These are phyloP conservation scores for Piper betle DNA, from an alignment of 164 flowering plant genomes.

Conservation along the genomic window DNA sequence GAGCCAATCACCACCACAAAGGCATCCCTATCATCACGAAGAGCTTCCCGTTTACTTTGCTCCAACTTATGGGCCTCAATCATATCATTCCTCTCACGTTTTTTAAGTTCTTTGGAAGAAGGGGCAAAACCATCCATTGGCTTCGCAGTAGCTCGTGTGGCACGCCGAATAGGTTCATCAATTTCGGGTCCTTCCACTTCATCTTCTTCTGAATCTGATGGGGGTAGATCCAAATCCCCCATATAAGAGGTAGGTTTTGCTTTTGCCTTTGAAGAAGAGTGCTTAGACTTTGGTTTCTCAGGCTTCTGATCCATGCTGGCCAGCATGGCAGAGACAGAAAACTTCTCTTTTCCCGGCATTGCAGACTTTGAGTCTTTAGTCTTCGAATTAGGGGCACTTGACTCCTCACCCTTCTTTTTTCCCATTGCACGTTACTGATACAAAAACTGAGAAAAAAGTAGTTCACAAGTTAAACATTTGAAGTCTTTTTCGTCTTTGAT, in stretches of 20 bases:
- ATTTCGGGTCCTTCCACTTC: slow-evolving; percentile 33
- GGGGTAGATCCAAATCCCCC: slow-evolving; percentile 73
- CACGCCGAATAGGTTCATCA: neutral
- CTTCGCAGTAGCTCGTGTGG: slow-evolving; percentile 2
- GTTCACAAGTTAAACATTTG: too few species aligned
- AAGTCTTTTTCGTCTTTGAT: too few species aligned
- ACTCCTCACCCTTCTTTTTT: neutral
- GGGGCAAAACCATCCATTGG: slow-evolving; percentile 18
- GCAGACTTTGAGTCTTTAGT: neutral
- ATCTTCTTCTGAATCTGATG: slow-evolving; percentile 48
- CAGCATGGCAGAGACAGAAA: slow-evolving; percentile 68
- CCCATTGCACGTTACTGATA: neutral
- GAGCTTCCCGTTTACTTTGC: slow-evolving; percentile 46
- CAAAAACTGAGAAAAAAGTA: too few species aligned
- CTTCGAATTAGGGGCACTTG: neutral
- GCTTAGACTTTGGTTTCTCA: slow-evolving; percentile 14
- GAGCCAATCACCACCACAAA: slow-evolving; percentile 22
- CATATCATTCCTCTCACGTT: slow-evolving; percentile 63
- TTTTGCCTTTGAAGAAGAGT: slow-evolving; percentile 16
- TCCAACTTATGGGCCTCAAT: slow-evolving; percentile 40
- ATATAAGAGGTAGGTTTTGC: slow-evolving; percentile 35
- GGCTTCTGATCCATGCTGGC: slow-evolving; percentile 73
- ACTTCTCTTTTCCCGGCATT: slow-evolving; percentile 9
- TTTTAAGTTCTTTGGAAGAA: slow-evolving; percentile 55
- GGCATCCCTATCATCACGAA: slow-evolving; percentile 69